Evolutionary conservation across 176 grass and related monocot species (phyloP).

Genomic region (Bromus sterilis): DNA sequence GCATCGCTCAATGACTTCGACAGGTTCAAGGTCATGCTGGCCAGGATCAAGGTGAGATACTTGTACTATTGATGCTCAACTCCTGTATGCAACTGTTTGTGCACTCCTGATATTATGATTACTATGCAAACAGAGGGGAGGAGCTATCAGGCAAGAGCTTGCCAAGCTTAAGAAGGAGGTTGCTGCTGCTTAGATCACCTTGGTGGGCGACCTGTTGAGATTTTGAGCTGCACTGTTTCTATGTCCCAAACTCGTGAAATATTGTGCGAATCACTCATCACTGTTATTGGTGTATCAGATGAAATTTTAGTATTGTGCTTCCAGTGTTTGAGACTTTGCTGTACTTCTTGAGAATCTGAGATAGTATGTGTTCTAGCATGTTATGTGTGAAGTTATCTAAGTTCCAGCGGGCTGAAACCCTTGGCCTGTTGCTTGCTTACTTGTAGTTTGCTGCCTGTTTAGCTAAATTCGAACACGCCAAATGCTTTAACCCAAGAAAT

Average conservation of each 20-base stretch:
- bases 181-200: constrained; percentile 30
- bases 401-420: not conserved
- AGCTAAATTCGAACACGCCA: not conserved
- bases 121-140: constrained; percentile 56
- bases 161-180: constrained; percentile 68
- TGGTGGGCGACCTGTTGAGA: not conserved
- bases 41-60: constrained; percentile 71
- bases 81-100: not conserved
- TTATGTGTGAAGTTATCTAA: not conserved
- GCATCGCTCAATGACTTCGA: constrained; percentile 91
- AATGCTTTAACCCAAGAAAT: no score
- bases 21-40: constrained; percentile 98
- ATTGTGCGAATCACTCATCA: not conserved
- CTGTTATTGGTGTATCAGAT: not conserved
- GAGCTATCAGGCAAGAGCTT: constrained; percentile 72
- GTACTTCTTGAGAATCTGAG: not conserved
- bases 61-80: not conserved
- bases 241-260: not conserved
- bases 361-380: not conserved
- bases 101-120: not conserved
- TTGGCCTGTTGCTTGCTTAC: not conserved
- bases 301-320: not conserved
- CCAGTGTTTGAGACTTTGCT: not conserved
- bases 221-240: constrained; percentile 7
- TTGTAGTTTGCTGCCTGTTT: not conserved